A percentile compares a stretch with the other conserved stretches of the same genome.
phyloP scores from a whole-genome alignment of 2,329 filamentous ascomycete genomes.

The Chaetomium strumarium region DNA sequence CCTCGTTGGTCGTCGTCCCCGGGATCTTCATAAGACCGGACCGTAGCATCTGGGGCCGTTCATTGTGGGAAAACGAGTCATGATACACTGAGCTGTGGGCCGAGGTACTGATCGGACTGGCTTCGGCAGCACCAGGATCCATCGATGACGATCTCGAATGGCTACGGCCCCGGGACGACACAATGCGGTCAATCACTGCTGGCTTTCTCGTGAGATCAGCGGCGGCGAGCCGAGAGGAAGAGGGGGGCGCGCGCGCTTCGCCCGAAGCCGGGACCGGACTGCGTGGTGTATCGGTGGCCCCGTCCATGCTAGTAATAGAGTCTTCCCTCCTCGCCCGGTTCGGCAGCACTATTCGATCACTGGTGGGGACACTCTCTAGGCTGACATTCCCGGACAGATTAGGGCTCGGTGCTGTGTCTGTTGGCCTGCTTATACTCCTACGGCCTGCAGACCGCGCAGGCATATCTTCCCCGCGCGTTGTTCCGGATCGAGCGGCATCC shows the following conservation, averaged over 20 bases:
- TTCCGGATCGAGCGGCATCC: slow-evolving; percentile 39
- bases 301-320: slow-evolving; percentile 37
- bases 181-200: slow-evolving; percentile 51
- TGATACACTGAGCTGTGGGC: slow-evolving; percentile 54
- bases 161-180: slow-evolving; percentile 37
- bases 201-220: slow-evolving; percentile 39
- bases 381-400: slow-evolving; percentile 33
- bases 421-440: slow-evolving; percentile 38
- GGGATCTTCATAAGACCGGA: slow-evolving; percentile 48
- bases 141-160: slow-evolving; percentile 54
- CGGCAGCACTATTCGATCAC: slow-evolving; percentile 28
- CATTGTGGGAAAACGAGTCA: slow-evolving; percentile 47
- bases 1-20: slow-evolving; percentile 51
- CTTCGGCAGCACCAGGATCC: slow-evolving; percentile 51
- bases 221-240: slow-evolving; percentile 26
- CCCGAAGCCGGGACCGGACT: slow-evolving; percentile 37
- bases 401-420: slow-evolving; percentile 36
- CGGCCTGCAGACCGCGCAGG: slow-evolving; percentile 33
- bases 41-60: slow-evolving; percentile 38
- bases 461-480: slow-evolving; percentile 40
- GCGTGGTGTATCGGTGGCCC: slow-evolving; percentile 38
- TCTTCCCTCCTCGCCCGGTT: slow-evolving; percentile 37
- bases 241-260: slow-evolving; percentile 28
- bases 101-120: slow-evolving; percentile 52
- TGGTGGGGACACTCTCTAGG: slow-evolving; percentile 31